Evolutionary conservation across 179 eudicot genomes (phyloP).

Genomic region (Camellia oleifera): DNA sequence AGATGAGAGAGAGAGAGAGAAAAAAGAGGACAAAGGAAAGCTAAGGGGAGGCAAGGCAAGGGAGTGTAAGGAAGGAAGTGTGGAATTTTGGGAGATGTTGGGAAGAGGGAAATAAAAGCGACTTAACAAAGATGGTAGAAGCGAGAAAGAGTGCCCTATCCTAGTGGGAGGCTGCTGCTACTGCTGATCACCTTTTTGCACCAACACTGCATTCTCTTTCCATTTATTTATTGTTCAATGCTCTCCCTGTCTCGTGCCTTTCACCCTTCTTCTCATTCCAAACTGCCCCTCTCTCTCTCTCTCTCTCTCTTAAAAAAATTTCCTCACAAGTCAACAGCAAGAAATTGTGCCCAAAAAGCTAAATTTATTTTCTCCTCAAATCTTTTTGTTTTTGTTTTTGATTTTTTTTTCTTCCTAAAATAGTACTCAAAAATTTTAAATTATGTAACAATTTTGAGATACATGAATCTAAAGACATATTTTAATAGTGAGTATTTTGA

Average conservation of each 20-base stretch:
- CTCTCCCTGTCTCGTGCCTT: not conserved
- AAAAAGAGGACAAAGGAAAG: not conserved
- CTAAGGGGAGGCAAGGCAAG: not conserved
- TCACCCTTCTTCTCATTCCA: constrained; percentile 1
- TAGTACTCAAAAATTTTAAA: too few relatives aligned
- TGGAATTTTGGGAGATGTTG: not conserved
- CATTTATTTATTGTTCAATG: not conserved
- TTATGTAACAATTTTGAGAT: too few relatives aligned
- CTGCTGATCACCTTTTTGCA: not conserved
- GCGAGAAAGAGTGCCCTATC: too few relatives aligned
- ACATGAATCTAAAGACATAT: too few relatives aligned
- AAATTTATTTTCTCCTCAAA: too few relatives aligned
- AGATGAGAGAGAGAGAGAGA: not conserved
- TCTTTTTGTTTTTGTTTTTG: too few relatives aligned
- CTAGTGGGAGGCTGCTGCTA: too few relatives aligned
- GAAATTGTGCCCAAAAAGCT: too few relatives aligned
- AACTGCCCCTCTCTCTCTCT: not conserved
- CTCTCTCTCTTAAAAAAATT: constrained; percentile 1
- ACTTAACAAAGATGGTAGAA: not conserved
- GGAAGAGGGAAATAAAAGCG: constrained; percentile 7
- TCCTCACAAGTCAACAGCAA: too few relatives aligned
- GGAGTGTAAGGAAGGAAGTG: not conserved
- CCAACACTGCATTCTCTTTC: not conserved
- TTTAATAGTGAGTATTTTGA: too few relatives aligned
- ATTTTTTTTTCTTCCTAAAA: too few relatives aligned